Percentiles rank a stretch among this genome's conserved stretches.
Evolutionary conservation across 78 protist species (phyloP).

Genomic region (Dictyostelium citrinum): DNA sequence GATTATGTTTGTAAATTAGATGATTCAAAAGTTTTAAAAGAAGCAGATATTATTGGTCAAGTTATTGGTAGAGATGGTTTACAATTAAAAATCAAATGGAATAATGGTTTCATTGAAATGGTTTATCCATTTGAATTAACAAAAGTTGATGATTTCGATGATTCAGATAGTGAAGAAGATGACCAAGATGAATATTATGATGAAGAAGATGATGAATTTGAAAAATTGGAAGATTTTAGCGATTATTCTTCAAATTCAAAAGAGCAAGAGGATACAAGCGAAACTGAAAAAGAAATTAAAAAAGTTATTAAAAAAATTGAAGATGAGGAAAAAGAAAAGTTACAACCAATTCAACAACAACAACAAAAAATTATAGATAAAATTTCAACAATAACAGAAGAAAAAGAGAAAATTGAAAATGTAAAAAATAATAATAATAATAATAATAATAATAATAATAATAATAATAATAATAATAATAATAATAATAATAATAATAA

Average conservation of each 20-base stretch:
- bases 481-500: neutral
- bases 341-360: neutral
- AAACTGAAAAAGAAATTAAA: neutral
- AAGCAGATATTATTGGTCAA: slow-evolving; percentile 46
- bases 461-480: too few relatives aligned
- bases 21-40: neutral
- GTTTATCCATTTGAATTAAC: slow-evolving; percentile 25
- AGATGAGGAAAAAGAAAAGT: neutral
- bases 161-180: slow-evolving; percentile 1
- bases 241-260: neutral
- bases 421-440: too few relatives aligned
- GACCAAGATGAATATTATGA: neutral
- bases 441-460: too few relatives aligned
- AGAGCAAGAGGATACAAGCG: neutral
- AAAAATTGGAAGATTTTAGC: neutral
- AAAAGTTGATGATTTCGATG: slow-evolving; percentile 13
- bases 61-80: slow-evolving; percentile 42
- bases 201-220: neutral
- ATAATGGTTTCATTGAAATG: slow-evolving; percentile 10
- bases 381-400: neutral
- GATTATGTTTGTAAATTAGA: slow-evolving; percentile 40
- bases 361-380: neutral
- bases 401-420: neutral
- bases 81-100: slow-evolving; percentile 15
- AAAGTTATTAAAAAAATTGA: neutral